Base-by-base conservation (phyloP, 225 moss, liverwort and hornwort species). In the Polytrichum formosum region DNA sequence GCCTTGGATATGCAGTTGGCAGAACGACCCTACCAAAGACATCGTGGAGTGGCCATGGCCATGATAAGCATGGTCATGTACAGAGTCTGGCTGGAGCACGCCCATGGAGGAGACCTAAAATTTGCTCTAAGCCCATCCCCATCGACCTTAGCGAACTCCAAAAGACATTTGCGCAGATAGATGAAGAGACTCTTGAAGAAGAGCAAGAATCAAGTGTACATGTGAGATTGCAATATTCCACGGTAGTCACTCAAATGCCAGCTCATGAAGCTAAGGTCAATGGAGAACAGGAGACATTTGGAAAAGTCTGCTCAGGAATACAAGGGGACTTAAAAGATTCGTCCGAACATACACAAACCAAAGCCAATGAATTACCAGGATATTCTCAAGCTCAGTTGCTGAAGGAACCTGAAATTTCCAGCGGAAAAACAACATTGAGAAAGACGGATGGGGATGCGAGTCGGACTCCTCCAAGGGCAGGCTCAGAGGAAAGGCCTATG, bases 181-280 rank as follows among this genome's bases (percentile, higher is more conserved):
- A 86, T 78, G 54, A 56, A 55, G 82, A 86, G 73, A 33, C 75
- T 54, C 82, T 86, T 54, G 78, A 82, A 73, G 86, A 86, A 73
- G 86, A 80, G 65, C 82, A 86, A 70, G 73, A 73, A 54, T 70
- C 82, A 28, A 68, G 21, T 30, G 64, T 29, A 27, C 56, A 35
- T 67, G 5, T 26, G 16, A 67, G 28, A n/a, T 25, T 62, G 46
- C 46, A 46, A 46, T 46, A 46, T 46, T 46, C 46, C 46, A 46
- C 46, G 3, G 46, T 16, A 46, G 46, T 46, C 46, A 46, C 46
- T 16, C 46, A 46, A 46, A 16, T 46, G 46, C 1, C 46, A 46
- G 46, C 16, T 46, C 46, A 46, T 46, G 46, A 46, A 10, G 16
- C 3, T 46, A 46, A 46, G 46, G 46, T 16, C 13, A 46, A 46